A percentile compares a stretch with the other conserved stretches of the same genome.
Conservation (phyloP, 305 asterid genomes). For the Rubia tinctorum region DNA sequence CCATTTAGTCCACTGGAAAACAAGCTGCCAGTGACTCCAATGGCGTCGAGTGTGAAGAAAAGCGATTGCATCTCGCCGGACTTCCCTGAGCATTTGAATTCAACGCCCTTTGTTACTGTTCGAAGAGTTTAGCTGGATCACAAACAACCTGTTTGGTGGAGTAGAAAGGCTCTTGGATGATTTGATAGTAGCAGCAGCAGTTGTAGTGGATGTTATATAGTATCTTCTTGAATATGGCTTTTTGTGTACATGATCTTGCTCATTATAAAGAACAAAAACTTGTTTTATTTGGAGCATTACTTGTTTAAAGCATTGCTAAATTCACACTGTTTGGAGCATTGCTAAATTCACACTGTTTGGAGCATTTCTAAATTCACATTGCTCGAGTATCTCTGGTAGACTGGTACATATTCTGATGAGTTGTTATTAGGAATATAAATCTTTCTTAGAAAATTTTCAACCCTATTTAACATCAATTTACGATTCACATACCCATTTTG, state of each 20-base stretch:
- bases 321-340: neutral
- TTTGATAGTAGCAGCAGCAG: no score
- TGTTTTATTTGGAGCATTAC: neutral
- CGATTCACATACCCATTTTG: no score
- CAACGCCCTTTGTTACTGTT: constrained; percentile 42
- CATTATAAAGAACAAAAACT: neutral
- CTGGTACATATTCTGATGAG: neutral
- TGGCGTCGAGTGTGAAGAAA: constrained; percentile 16
- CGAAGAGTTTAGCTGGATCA: constrained; percentile 26
- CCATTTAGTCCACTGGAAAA: constrained; percentile 47
- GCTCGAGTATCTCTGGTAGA: neutral
- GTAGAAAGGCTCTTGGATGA: no score
- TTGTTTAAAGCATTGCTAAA: no score
- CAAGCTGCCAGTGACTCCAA: constrained; percentile 34
- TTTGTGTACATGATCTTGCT: neutral
- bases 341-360: no score
- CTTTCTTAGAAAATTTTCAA: constrained; percentile 16
- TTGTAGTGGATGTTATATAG: neutral
- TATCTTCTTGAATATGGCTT: neutral
- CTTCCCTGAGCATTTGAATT: constrained; percentile 26
- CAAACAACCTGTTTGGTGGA: neutral
- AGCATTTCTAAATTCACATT: no score
- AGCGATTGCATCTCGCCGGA: constrained; percentile 26
- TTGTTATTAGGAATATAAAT: constrained; percentile 19
- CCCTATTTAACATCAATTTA: no score